Base-by-base conservation (phyloP, 495 filamentous ascomycete species). In the Trichocladium antarcticum region DNA sequence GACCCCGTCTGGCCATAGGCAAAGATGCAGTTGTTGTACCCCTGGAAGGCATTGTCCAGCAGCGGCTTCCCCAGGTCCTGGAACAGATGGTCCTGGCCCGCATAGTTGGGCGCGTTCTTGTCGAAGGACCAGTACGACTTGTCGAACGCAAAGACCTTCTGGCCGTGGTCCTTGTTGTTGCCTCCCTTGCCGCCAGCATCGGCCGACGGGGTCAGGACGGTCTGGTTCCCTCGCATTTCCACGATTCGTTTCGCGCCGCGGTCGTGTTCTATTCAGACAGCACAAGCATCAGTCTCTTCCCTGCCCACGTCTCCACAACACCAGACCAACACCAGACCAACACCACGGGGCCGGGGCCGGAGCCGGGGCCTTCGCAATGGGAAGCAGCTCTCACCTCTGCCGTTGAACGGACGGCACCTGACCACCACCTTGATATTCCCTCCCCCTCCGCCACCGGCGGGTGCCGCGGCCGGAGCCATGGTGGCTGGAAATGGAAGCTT, bases 391-490 rank as follows among this genome's bases (percentile, higher is more conserved):
- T 68, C 72, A 90, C 89, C 90, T 88, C 89, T 82, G 57, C 76
- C 76, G 67, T 95, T 95, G 68, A 95, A 96, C 27, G 90, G 89
- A 62, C 90, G 80, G 50, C 82, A 77, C 69, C 92, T 80, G 71
- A 99, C 92, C 76, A 99, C 92, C 73, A 99, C 92, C 84, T 97
- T 99, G 67, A 99, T 99, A 65, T 99, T 99, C 68, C 92, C 92
- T 69, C 92, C 92, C 66, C 85, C 92, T 69, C 92, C 92, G 66
- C 85, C 89, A 48, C 59, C 58, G 16, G 53, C 39, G 49, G 58
- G 51, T 41, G 47, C 41, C 42, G 51, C 84, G 50, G 72, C 77
- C 64, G 83, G 78, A 69, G 83, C 76, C 84, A 88, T 89, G 66
- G 49, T 62, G 16, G 54, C 51, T n/a, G n/a, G n/a, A n/a, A n/a